These are phyloP conservation scores for Aspergillus panamensis DNA, from an alignment of 495 filamentous ascomycete genomes.

Conservation along the genomic window DNA sequence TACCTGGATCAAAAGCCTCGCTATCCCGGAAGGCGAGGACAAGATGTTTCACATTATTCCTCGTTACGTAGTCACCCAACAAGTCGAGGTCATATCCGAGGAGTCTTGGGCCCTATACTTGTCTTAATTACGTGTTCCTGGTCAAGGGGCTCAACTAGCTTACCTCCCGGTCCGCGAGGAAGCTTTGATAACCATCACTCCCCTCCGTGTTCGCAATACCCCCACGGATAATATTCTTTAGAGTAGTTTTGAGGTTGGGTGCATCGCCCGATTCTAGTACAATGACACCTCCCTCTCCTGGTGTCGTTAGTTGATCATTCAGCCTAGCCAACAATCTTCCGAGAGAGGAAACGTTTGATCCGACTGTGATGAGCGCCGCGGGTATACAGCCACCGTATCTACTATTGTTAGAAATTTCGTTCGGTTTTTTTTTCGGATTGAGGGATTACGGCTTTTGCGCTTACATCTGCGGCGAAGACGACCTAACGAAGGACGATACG, in stretches of 20 bases:
- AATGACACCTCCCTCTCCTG: conserved; percentile 56
- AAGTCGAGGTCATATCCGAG: conserved; percentile 90
- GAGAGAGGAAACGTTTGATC: conserved; percentile 81
- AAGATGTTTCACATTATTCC: conserved; percentile 55
- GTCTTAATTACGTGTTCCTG: background rate
- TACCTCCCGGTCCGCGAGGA: conserved; percentile 52
- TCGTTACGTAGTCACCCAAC: conserved; percentile 62
- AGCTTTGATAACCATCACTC: conserved; percentile 43
- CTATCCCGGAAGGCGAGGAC: conserved; percentile 83
- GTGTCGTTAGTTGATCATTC: conserved; percentile 51
- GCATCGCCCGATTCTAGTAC: conserved; percentile 72
- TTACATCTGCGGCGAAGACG: conserved; percentile 46
- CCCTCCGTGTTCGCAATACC: conserved; percentile 55
- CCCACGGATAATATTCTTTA: conserved; percentile 81
- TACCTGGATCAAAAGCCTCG: conserved; percentile 80
- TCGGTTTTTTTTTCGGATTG: too few relatives aligned
- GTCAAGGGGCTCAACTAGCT: conserved; percentile 17
- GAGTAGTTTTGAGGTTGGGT: conserved; percentile 72
- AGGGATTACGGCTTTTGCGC: conserved; percentile 2
- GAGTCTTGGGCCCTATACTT: conserved; percentile 61
- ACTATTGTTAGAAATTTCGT: conserved; percentile 17
- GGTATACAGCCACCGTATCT: conserved; percentile 59
- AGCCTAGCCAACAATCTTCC: conserved; percentile 62
- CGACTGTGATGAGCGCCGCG: conserved; percentile 76
- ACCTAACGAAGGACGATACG: conserved; percentile 62